Base-by-base conservation (phyloP, 2,329 filamentous ascomycete genomes). In the Monosporascus ibericus region DNA sequence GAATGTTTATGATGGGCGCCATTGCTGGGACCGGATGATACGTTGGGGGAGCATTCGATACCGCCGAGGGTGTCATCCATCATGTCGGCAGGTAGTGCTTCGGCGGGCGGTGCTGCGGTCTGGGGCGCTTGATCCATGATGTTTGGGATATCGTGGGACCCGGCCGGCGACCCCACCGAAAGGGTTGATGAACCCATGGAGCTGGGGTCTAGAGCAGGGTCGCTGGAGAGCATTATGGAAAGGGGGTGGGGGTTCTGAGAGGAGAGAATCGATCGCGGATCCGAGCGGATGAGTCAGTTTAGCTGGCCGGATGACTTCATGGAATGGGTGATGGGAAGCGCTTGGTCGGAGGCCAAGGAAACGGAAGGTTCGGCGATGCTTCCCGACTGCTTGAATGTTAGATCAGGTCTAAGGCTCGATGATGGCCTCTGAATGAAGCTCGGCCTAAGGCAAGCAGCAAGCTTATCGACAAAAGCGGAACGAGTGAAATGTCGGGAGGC, bases 171-270 rank as follows among this genome's bases (percentile, higher is more conserved):
- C 70, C 75, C 76, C 63, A 70, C 69, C 47, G 72, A 72, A 36
- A 77, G 62, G 18, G 69, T 75, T 55, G 75, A 75, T 57, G 74
- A 75, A 77, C 83, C 79, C 78, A 81, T 75, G 56, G 66, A 76
- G 44, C 52, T 47, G 27, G 48, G 38, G 34, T 42, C 48, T 46
- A 40, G 44, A 17, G 37, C 14, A 38, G 18, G 37, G 44, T 38
- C 22, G 42, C 50, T 58, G 59, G 55, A 49, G 48, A 39, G 36
- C 50, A 22, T 25, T 22, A 47, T 48, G 48, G 44, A 46, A 49
- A 47, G 37, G 48, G 52, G 48, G 30, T 14, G 24, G 24, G 24
- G 6, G 24, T 34, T 34, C 42, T 17, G 42, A 5, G 48, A 47
- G 27, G 44, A 30, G 40, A 48, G n/a, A 42, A 37, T 39, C 27